A percentile compares a stretch with the other conserved stretches of the same genome.
phyloP scores from a whole-genome alignment of 129 eudicot species.

The Flaveria bidentis region DNA sequence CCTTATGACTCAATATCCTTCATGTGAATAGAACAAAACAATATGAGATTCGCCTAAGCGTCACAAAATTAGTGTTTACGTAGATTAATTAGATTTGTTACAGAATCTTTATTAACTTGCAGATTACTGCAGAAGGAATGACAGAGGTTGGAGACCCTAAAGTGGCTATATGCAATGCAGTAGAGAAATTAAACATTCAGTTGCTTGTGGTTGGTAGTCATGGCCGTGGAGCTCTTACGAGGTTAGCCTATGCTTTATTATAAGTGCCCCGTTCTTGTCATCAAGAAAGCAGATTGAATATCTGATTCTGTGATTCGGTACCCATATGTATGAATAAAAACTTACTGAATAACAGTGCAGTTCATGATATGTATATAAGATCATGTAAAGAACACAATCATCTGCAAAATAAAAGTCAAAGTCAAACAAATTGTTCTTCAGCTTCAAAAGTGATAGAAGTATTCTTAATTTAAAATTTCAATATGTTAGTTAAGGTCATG shows the following conservation, averaged over 20 bases:
- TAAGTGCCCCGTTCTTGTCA: slow-evolving; percentile 49
- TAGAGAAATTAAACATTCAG: slow-evolving; percentile 30
- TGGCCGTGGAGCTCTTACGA: slow-evolving; percentile 35
- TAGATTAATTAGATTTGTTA: too few species aligned
- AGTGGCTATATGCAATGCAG: slow-evolving; percentile 45
- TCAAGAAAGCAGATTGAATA: slow-evolving; percentile 35
- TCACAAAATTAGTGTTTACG: neutral
- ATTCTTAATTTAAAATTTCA: neutral
- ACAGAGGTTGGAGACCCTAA: slow-evolving; percentile 42
- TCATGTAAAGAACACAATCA: too few species aligned
- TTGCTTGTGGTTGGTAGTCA: slow-evolving; percentile 46
- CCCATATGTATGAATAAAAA: slow-evolving; percentile 16
- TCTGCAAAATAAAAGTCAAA: neutral
- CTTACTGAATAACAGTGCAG: neutral
- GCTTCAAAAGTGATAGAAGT: neutral
- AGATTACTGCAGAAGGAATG: slow-evolving; percentile 39
- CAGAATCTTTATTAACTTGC: neutral
- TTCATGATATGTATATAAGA: too few species aligned
- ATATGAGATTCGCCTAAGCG: too few species aligned
- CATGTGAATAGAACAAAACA: too few species aligned
- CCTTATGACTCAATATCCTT: too few species aligned
- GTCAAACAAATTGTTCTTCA: slow-evolving; percentile 1
- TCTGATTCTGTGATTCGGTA: neutral
- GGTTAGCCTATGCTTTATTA: slow-evolving; percentile 29
- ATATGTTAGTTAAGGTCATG: neutral